Percentiles rank a stretch among this genome's conserved stretches.
Evolutionary conservation across 2,329 filamentous ascomycete genomes (phyloP).

Genomic region (Diaporthe vexans): DNA sequence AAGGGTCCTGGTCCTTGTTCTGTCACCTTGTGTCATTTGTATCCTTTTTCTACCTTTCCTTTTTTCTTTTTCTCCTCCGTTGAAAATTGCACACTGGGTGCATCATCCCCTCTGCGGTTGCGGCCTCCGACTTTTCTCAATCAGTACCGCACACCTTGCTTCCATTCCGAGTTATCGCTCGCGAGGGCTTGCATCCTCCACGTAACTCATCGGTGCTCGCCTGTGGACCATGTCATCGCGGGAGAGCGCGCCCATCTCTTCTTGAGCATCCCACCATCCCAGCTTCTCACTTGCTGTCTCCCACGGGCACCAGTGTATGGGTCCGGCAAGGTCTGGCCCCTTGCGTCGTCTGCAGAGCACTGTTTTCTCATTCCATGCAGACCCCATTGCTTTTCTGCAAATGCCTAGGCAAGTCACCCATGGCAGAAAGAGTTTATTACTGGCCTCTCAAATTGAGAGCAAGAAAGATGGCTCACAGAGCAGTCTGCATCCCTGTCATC

Average conservation of each 20-base stretch:
- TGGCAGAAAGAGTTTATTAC: background rate
- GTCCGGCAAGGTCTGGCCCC: slow-evolving; percentile 1
- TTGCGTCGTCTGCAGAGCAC: slow-evolving; percentile 24
- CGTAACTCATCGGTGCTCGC: slow-evolving; percentile 6
- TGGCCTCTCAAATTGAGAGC: slow-evolving; percentile 10
- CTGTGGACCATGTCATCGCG: slow-evolving; percentile 24
- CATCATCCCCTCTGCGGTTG: slow-evolving; percentile 10
- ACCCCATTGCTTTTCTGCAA: slow-evolving; percentile 31
- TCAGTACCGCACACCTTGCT: slow-evolving; percentile 15
- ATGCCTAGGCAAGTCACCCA: slow-evolving; percentile 21
- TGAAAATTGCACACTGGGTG: slow-evolving; percentile 20
- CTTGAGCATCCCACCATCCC: slow-evolving; percentile 28
- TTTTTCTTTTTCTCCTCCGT: slow-evolving; percentile 12
- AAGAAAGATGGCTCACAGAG: slow-evolving; percentile 18
- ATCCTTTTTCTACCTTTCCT: slow-evolving; percentile 31
- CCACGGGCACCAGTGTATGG: background rate
- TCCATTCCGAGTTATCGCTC: slow-evolving; percentile 31
- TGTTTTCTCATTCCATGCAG: slow-evolving; percentile 29
- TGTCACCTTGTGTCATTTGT: slow-evolving; percentile 39
- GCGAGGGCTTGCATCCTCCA: slow-evolving; percentile 34
- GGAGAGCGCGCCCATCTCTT: slow-evolving; percentile 1
- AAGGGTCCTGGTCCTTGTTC: slow-evolving; percentile 41
- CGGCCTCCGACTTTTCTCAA: slow-evolving; percentile 1
- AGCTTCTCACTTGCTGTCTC: slow-evolving; percentile 5
- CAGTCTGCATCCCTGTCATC: slow-evolving; percentile 33